phyloP scores from a whole-genome alignment of 352 stramenopile genomes.

The Blastocystis sp. region DNA sequence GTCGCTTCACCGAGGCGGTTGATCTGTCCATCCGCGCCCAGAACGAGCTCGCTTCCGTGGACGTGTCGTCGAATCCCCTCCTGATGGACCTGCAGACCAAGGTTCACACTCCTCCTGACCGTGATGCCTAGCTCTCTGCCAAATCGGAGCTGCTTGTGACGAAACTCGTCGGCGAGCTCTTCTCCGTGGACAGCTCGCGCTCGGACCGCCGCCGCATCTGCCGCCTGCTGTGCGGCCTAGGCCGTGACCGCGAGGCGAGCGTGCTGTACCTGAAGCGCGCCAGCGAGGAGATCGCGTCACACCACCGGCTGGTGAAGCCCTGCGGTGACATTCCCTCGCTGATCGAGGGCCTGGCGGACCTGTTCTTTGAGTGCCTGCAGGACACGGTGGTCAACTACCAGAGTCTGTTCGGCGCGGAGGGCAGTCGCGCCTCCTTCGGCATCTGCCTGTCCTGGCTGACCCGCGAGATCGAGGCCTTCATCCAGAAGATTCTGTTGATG shows the following conservation, averaged over 20 bases:
- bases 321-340: conserved; percentile 57
- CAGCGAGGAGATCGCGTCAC: conserved; percentile 28
- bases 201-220: conserved; percentile 59
- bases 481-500: background rate
- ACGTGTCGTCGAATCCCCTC: conserved; percentile 40
- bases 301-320: conserved; percentile 51
- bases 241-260: conserved; percentile 9
- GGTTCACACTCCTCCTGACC: background rate
- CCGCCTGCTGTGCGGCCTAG: conserved; percentile 35
- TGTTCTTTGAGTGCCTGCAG: conserved; percentile 65
- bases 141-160: conserved; percentile 44
- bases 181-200: conserved; percentile 9
- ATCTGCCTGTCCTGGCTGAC: conserved; percentile 38
- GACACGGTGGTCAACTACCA: conserved; percentile 55
- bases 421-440: background rate
- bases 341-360: conserved; percentile 20
- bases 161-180: conserved; percentile 44
- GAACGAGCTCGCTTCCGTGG: conserved; percentile 9
- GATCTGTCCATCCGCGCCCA: conserved; percentile 59
- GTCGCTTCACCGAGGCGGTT: conserved; percentile 50
- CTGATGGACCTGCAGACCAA: conserved; percentile 26
- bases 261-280: conserved; percentile 39
- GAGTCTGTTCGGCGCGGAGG: background rate
- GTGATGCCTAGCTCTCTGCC: conserved; percentile 1
- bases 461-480: conserved; percentile 44